A percentile compares a stretch with the other conserved stretches of the same genome.
phyloP scores from a whole-genome alignment of 768 basidiomycete species.

The Coprinopsis cinerea region DNA sequence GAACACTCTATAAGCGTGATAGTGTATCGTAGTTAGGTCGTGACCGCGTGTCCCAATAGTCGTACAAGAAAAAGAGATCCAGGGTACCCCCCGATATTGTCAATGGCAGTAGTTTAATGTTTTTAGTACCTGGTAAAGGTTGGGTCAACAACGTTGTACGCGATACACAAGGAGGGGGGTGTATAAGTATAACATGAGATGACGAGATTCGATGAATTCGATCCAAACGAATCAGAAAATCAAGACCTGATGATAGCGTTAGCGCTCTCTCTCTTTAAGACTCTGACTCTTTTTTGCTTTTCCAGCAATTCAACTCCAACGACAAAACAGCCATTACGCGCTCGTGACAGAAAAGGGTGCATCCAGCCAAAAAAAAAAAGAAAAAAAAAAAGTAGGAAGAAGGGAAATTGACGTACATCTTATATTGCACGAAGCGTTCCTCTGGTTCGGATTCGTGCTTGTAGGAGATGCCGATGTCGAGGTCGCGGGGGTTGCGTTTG shows the following conservation, averaged over 20 bases:
- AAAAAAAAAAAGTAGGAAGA: conserved; percentile 21
- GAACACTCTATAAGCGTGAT: too few relatives aligned
- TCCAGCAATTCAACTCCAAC: not conserved
- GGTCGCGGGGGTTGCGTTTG: conserved; percentile 86
- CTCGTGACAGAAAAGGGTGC: not conserved
- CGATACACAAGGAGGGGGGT: too few relatives aligned
- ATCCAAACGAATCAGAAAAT: conserved; percentile 30
- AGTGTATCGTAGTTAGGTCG: too few relatives aligned
- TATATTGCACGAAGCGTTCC: conserved; percentile 51
- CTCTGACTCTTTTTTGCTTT: too few relatives aligned
- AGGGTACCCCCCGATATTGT: too few relatives aligned
- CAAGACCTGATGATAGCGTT: conserved; percentile 70
- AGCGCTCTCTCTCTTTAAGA: conserved; percentile 54
- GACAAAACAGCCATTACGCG: not conserved
- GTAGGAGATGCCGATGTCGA: conserved; percentile 86
- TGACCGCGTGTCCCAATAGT: too few relatives aligned
- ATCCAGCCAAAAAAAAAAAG: conserved; percentile 13
- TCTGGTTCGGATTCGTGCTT: conserved; percentile 34
- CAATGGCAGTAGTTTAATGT: too few relatives aligned
- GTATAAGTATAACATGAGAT: too few relatives aligned
- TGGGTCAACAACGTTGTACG: too few relatives aligned
- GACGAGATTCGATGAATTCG: too few relatives aligned
- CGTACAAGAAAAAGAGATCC: too few relatives aligned
- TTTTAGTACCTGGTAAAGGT: too few relatives aligned
- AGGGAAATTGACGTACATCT: conserved; percentile 64